These are phyloP conservation scores for Dovyalis caffra DNA, from an alignment of 345 rosid species.

Conservation along the genomic window DNA sequence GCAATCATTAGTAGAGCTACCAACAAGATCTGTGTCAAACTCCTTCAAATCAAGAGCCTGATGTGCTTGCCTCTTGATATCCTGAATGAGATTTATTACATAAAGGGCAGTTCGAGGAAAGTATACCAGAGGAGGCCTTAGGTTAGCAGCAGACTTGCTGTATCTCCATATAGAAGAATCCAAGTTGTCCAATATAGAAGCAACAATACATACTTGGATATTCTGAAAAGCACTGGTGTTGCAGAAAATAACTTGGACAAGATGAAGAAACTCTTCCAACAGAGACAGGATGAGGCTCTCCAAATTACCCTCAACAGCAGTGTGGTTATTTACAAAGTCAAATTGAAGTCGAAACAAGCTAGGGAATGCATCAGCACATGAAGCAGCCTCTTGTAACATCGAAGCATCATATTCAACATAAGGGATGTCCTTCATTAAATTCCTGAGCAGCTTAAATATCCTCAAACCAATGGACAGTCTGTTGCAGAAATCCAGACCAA, in stretches of 20 bases:
- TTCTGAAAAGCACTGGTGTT: constrained; percentile 55
- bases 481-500: constrained; percentile 46
- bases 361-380: constrained; percentile 57
- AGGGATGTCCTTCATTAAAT: constrained; percentile 53
- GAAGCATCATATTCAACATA: constrained; percentile 58
- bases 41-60: constrained; percentile 52
- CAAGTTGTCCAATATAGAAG: constrained; percentile 66
- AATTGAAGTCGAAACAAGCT: constrained; percentile 50
- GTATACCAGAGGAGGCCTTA: constrained; percentile 67
- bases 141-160: constrained; percentile 45
- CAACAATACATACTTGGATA: constrained; percentile 65
- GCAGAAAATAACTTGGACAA: constrained; percentile 68
- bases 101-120: constrained; percentile 71
- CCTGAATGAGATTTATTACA: constrained; percentile 64
- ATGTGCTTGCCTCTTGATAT: constrained; percentile 56
- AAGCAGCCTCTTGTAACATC: constrained; percentile 67
- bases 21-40: constrained; percentile 36
- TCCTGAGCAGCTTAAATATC: constrained; percentile 74
- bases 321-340: constrained; percentile 57
- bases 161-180: constrained; percentile 75
- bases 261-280: constrained; percentile 81
- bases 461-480: constrained; percentile 64
- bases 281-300: constrained; percentile 65
- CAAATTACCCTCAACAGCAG: constrained; percentile 62
- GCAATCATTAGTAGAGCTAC: constrained; percentile 37